Conservation (phyloP, 2,329 filamentous ascomycete genomes). For the Fusarium mangiferae region DNA sequence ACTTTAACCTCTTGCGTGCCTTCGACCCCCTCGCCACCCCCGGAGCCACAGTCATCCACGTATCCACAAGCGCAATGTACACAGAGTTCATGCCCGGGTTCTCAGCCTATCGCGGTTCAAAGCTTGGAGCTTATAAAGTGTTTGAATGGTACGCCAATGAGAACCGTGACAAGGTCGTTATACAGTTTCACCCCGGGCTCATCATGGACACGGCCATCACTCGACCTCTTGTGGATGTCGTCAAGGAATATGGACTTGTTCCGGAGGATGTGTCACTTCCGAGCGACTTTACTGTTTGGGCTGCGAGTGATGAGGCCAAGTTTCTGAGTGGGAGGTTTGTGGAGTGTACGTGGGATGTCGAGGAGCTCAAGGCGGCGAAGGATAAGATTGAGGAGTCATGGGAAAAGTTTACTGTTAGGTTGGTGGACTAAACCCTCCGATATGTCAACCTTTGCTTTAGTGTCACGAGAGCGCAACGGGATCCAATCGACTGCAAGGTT, state of each 20-base stretch:
- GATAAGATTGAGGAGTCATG: slow-evolving; percentile 45
- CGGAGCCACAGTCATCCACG: slow-evolving; percentile 42
- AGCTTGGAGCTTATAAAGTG: slow-evolving; percentile 54
- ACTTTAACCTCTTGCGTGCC: slow-evolving; percentile 45
- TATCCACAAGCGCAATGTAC: slow-evolving; percentile 36
- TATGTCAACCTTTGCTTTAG: too few relatives aligned
- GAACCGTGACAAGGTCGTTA: slow-evolving; percentile 51
- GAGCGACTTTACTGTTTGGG: slow-evolving; percentile 57
- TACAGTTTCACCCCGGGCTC: slow-evolving; percentile 57
- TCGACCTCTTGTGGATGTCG: slow-evolving; percentile 4
- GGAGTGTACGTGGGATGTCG: slow-evolving; percentile 63
- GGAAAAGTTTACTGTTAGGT: slow-evolving; percentile 34
- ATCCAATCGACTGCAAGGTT: too few relatives aligned
- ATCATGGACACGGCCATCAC: slow-evolving; percentile 48
- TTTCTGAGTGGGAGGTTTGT: slow-evolving; percentile 59
- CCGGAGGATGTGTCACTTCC: slow-evolving; percentile 47
- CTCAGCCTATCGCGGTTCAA: slow-evolving; percentile 54
- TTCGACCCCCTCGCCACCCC: slow-evolving; percentile 42
- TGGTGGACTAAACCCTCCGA: background rate
- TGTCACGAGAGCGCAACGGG: background rate
- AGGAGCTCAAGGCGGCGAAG: slow-evolving; percentile 56
- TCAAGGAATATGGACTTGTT: slow-evolving; percentile 19
- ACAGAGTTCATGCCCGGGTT: slow-evolving; percentile 44
- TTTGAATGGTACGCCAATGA: slow-evolving; percentile 55
- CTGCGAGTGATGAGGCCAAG: slow-evolving; percentile 55